Conservation (phyloP, 345 rosid species). For the Rhodamnia argentea region DNA sequence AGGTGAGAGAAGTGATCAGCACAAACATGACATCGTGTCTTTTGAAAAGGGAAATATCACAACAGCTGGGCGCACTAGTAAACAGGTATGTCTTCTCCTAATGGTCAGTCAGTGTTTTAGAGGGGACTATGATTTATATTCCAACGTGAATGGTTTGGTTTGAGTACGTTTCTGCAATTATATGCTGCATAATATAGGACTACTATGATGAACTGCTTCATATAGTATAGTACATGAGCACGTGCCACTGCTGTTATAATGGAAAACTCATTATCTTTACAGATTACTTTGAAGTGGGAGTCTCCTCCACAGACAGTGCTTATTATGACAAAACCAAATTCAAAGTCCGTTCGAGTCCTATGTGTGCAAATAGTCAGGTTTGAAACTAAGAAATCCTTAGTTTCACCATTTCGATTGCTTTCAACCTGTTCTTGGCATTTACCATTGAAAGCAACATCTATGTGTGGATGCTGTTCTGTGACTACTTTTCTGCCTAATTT, state of each 20-base stretch:
- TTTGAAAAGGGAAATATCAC: constrained; percentile 92
- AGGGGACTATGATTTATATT: background rate
- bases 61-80: constrained; percentile 86
- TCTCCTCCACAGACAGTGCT: constrained; percentile 82
- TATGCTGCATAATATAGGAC: background rate
- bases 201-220: background rate
- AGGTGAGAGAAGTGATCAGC: constrained; percentile 76
- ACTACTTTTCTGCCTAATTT: background rate
- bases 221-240: background rate
- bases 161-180: background rate
- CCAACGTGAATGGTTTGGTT: background rate
- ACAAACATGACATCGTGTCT: constrained; percentile 89
- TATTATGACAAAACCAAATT: constrained; percentile 85
- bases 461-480: background rate
- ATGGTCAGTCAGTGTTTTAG: background rate
- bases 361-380: constrained; percentile 90
- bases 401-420: background rate
- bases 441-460: background rate
- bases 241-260: constrained; percentile 10
- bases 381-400: constrained; percentile 2
- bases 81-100: constrained; percentile 43
- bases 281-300: constrained; percentile 98
- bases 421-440: background rate
- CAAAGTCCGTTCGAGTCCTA: constrained; percentile 61
- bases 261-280: constrained; percentile 20